Evolutionary conservation across 2,329 filamentous ascomycete genomes (phyloP).

Genomic region (Arthrobotrys iridis): DNA sequence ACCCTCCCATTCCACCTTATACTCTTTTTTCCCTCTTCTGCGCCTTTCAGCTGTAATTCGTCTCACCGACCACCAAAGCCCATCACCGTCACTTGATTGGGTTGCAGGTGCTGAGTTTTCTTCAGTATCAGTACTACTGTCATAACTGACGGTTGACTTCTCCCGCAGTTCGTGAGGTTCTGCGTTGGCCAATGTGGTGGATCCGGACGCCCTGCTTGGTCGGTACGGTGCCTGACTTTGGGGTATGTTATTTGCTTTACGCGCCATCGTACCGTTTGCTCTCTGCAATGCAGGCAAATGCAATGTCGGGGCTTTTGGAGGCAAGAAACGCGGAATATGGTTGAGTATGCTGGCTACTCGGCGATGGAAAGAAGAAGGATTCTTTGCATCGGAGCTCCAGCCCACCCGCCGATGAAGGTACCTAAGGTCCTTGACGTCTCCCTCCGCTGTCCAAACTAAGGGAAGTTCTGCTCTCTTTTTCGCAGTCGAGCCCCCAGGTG

Average conservation of each 20-base stretch:
- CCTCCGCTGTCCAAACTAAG: neutral
- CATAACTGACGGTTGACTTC: neutral
- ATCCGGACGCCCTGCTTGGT: neutral
- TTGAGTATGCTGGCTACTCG: neutral
- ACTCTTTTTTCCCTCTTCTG: conserved; percentile 19
- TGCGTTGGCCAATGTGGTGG: neutral
- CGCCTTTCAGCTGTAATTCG: conserved; percentile 22
- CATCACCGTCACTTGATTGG: conserved; percentile 9
- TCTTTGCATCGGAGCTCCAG: neutral
- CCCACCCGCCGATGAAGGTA: neutral
- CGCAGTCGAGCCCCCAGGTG: neutral
- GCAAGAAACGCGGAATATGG: neutral
- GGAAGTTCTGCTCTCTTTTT: neutral
- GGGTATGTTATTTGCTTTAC: neutral
- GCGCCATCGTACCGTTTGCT: conserved; percentile 10
- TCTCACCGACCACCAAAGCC: conserved; percentile 31
- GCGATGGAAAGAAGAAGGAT: neutral
- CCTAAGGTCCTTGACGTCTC: neutral
- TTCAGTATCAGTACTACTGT: conserved; percentile 4
- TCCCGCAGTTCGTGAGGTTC: conserved; percentile 21
- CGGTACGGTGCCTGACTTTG: conserved; percentile 39
- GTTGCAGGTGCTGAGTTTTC: neutral
- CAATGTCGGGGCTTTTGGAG: no score
- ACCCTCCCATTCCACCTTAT: conserved; percentile 38
- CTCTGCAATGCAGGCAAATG: neutral